These are phyloP conservation scores for Pouteria campechiana DNA, from an alignment of 179 eudicot species.

Conservation along the genomic window DNA sequence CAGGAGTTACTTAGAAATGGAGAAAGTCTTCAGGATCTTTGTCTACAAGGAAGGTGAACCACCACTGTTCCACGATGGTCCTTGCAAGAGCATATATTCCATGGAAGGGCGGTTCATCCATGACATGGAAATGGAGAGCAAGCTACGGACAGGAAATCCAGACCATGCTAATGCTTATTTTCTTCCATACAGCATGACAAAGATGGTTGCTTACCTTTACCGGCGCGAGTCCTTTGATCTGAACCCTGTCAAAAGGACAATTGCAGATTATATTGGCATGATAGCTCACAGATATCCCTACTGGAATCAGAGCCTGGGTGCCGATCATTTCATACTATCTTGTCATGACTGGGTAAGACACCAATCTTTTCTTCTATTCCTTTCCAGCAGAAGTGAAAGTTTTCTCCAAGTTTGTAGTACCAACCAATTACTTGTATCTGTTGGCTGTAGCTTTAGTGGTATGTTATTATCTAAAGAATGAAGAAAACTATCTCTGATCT, in stretches of 20 bases:
- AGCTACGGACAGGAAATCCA: constrained; percentile 21
- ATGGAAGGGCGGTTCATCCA: constrained; percentile 34
- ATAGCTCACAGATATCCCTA: constrained; percentile 7
- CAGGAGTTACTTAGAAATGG: constrained; percentile 47
- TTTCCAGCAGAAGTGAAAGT: no score
- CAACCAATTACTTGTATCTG: background rate
- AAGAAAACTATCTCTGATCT: no score
- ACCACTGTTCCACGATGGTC: constrained; percentile 39
- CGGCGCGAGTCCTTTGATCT: constrained; percentile 8
- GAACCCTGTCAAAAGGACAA: constrained; percentile 8
- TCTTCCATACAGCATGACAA: constrained; percentile 37
- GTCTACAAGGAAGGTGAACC: constrained; percentile 40
- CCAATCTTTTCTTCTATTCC: background rate
- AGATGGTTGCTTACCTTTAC: constrained; percentile 29
- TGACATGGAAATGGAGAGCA: constrained; percentile 20
- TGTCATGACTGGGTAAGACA: constrained; percentile 31
- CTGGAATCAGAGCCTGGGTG: constrained; percentile 25
- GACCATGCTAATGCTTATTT: constrained; percentile 29
- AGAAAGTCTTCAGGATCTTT: constrained; percentile 28
- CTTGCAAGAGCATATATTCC: constrained; percentile 20
- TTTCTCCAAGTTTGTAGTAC: no score
- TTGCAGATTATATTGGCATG: constrained; percentile 10
- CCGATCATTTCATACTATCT: constrained; percentile 33
- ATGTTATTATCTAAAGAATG: no score
- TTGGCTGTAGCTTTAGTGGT: background rate